These are phyloP conservation scores for Sordariomycetes sp. DNA, from an alignment of 2,329 filamentous ascomycete species.

Conservation along the genomic window DNA sequence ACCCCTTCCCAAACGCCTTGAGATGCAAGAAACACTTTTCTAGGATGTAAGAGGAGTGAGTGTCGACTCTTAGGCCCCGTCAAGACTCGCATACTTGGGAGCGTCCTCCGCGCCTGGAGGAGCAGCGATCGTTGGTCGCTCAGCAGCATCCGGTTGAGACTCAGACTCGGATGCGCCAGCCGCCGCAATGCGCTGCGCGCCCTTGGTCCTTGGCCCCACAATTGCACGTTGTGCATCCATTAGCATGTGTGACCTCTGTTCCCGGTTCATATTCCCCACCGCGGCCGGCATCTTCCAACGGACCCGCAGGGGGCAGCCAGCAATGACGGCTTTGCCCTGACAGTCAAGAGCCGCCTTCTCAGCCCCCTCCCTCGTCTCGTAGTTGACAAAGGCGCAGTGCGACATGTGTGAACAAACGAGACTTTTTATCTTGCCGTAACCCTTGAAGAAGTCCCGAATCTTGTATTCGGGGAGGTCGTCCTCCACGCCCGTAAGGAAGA, in stretches of 20 bases:
- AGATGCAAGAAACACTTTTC: not conserved
- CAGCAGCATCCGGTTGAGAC: constrained; percentile 7
- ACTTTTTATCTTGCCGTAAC: constrained; percentile 82
- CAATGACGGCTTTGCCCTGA: constrained; percentile 79
- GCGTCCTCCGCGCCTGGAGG: constrained; percentile 72
- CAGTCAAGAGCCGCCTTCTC: constrained; percentile 78
- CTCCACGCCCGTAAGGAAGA: constrained; percentile 92
- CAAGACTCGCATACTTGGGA: constrained; percentile 69
- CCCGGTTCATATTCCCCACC: constrained; percentile 81
- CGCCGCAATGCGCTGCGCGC: not conserved
- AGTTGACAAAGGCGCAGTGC: constrained; percentile 96
- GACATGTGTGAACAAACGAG: constrained; percentile 94
- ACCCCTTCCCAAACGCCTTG: not conserved
- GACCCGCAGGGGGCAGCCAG: constrained; percentile 80
- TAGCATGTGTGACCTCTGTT: constrained; percentile 72
- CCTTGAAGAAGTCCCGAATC: constrained; percentile 80
- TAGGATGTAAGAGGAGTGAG: not conserved
- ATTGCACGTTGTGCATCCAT: constrained; percentile 46
- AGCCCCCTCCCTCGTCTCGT: constrained; percentile 70
- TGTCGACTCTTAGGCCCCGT: constrained; percentile 53
- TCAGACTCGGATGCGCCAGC: not conserved
- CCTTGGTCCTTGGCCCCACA: not conserved
- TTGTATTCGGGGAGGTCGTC: constrained; percentile 92
- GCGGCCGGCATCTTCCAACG: constrained; percentile 91
- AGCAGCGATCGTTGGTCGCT: constrained; percentile 47